Evolutionary conservation across 371 early-diverging fungal genomes (phyloP).

Genomic region (Gilbertella persicaria): DNA sequence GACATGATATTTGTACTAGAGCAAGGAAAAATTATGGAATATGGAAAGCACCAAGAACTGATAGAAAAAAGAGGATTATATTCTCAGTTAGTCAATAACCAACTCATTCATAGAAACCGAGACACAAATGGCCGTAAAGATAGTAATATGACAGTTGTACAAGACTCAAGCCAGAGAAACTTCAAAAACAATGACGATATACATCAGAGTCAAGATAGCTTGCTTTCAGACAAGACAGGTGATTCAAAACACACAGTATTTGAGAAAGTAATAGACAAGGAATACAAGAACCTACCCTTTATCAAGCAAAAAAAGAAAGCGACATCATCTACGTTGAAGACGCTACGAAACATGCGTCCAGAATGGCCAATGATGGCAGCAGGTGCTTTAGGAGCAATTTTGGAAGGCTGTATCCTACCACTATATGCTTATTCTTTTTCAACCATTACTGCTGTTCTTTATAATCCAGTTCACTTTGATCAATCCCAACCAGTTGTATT

Average conservation of each 20-base stretch:
- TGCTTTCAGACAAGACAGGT: too few relatives aligned
- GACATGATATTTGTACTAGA: constrained; percentile 80
- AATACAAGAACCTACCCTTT: constrained; percentile 29
- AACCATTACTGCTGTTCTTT: constrained; percentile 21
- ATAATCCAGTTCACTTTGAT: constrained; percentile 16
- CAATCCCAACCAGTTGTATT: constrained; percentile 27
- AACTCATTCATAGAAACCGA: constrained; percentile 35
- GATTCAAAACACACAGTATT: constrained; percentile 40
- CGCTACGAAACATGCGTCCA: constrained; percentile 29
- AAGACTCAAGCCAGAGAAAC: too few relatives aligned
- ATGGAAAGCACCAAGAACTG: constrained; percentile 68
- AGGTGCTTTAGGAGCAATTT: constrained; percentile 38
- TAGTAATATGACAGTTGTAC: too few relatives aligned
- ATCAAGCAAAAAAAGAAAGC: background rate
- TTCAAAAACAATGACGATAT: too few relatives aligned
- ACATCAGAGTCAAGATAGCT: too few relatives aligned
- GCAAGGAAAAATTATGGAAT: constrained; percentile 68
- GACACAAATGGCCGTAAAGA: background rate
- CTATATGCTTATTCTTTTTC: constrained; percentile 42
- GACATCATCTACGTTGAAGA: constrained; percentile 36
- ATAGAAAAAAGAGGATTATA: constrained; percentile 51
- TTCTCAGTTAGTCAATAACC: constrained; percentile 55
- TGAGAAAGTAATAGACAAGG: constrained; percentile 39
- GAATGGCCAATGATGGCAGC: constrained; percentile 35
- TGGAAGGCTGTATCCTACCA: constrained; percentile 56